Evolutionary conservation across 176 grass and related monocot species (phyloP).

Genomic region (Zizania latifolia): DNA sequence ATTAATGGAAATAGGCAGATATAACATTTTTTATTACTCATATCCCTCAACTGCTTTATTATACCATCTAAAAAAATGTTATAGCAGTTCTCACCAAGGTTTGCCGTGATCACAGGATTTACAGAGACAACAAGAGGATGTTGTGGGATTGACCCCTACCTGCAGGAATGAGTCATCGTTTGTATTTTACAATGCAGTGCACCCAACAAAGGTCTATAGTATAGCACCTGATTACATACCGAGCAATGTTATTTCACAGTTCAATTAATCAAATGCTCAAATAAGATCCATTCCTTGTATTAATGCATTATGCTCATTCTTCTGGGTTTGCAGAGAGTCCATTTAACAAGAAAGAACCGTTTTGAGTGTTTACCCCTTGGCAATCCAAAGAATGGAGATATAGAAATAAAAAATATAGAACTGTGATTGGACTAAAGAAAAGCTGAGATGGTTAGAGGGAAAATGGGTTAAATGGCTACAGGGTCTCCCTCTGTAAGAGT

Average conservation of each 20-base stretch:
- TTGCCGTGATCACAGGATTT: conserved; percentile 52
- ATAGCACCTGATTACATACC: conserved; percentile 59
- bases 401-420: no score
- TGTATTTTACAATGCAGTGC: conserved; percentile 75
- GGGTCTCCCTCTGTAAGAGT: no score
- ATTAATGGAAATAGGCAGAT: no score
- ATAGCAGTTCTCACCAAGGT: conserved; percentile 4
- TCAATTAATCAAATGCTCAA: conserved; percentile 23
- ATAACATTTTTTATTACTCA: background rate
- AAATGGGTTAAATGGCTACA: no score
- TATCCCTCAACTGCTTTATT: background rate
- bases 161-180: conserved; percentile 63
- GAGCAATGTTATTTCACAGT: conserved; percentile 42
- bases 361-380: no score
- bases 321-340: background rate
- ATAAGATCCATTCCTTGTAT: conserved; percentile 8
- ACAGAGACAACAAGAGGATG: conserved; percentile 57
- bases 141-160: conserved; percentile 55
- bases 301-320: background rate
- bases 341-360: background rate
- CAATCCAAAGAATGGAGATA: no score
- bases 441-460: no score
- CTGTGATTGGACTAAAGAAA: no score
- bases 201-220: conserved; percentile 70
- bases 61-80: no score